Base-by-base conservation (phyloP, 371 early-diverging fungal genomes). In the Homolaphlyctis polyrhiza region DNA sequence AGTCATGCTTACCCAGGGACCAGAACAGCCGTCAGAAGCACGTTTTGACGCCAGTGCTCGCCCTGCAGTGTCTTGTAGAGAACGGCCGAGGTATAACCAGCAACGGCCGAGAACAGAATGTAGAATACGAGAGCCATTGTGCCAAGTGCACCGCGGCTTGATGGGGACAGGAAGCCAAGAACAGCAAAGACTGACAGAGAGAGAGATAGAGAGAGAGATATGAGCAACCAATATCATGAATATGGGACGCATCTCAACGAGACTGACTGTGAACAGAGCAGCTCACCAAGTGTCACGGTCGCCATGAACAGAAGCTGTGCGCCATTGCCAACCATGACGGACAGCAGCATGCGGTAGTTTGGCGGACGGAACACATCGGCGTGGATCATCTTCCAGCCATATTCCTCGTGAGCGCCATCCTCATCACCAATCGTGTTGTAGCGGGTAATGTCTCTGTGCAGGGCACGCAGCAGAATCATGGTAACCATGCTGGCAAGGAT, bases 301-400 rank as follows among this genome's bases (percentile, higher is more conserved):
- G 69, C 32, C 95, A 96, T 95, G 64, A 82, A 86, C 57, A 92
- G 81, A 64, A 94, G 72, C 71, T 95, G 94, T 4, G 85, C 79
- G 64, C 95, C 96, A 63, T 83, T 91, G 45, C 96, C 96, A 29
- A 91, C 81, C 45, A 94, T 77, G 8, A 95, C 91, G 0, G 93
- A 84, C 51, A 96, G 75, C 47, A 91, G 69, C 84, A 90, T 87
- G 60, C 80, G 71, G 49, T 85, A 78, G 35, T 75, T 73, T 0
- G 96, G 96, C 29, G 94, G 78, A 18, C 96, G 82, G 81, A 96
- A 96, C 21, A 96, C 93, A 71, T 94, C 94, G 21, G 90, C 93
- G 60, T 93, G 92, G 1, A 92, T 87, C 28, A 93, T 77, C 75
- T 94, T 94, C 94, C 94, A 94, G 11, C 75, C 75, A 74, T 88